Conservation (phyloP, 805 yeast species). For the Ogataea minuta region DNA sequence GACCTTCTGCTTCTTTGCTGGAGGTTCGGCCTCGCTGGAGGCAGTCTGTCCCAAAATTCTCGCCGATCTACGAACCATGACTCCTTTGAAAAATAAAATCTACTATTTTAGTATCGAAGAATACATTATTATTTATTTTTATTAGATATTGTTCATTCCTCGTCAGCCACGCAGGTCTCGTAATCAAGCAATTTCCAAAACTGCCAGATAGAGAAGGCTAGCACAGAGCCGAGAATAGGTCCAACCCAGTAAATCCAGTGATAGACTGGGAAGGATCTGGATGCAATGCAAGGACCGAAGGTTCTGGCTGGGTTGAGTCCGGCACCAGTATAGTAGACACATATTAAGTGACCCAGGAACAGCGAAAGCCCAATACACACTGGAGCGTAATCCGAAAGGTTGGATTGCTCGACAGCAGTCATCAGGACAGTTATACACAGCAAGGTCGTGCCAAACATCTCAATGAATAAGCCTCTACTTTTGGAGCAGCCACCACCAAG, state of each 20-base stretch:
- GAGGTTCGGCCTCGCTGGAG: constrained; percentile 1
- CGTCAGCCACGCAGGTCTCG: constrained; percentile 46
- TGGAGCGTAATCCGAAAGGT: constrained; percentile 77
- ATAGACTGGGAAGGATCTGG: constrained; percentile 69
- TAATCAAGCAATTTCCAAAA: constrained; percentile 62
- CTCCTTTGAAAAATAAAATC: constrained; percentile 5
- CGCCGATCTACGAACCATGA: constrained; percentile 15
- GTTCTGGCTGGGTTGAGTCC: constrained; percentile 91
- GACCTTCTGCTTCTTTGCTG: constrained; percentile 1
- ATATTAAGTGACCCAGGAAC: constrained; percentile 76
- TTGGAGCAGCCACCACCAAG: constrained; percentile 71
- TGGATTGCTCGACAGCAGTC: constrained; percentile 80
- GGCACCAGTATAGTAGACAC: constrained; percentile 85
- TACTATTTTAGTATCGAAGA: too few relatives aligned
- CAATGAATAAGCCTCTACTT: constrained; percentile 75
- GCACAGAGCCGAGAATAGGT: constrained; percentile 66
- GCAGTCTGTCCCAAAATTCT: constrained; percentile 12
- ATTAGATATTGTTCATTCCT: constrained; percentile 16
- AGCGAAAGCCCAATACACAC: constrained; percentile 79
- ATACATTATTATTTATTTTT: not conserved
- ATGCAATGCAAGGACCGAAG: constrained; percentile 80
- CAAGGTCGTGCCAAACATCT: constrained; percentile 74
- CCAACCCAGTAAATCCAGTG: constrained; percentile 96
- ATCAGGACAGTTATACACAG: constrained; percentile 75
- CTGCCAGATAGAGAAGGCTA: constrained; percentile 69